phyloP scores from a whole-genome alignment of 306 rosid genomes.

The Quercus variabilis region DNA sequence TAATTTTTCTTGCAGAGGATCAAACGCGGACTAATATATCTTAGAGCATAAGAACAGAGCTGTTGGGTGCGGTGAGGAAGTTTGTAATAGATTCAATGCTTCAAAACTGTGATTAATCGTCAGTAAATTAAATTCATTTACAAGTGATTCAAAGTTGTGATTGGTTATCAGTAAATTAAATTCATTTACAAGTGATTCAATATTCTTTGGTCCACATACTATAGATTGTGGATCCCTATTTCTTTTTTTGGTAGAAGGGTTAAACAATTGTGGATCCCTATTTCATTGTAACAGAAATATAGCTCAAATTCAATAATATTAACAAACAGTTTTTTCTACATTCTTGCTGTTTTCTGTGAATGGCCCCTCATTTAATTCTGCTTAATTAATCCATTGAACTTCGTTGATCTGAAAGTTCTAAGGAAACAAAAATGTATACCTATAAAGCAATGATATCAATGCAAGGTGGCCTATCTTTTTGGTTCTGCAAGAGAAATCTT shows the following conservation, averaged over 20 bases:
- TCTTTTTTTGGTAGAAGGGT: too few relatives aligned
- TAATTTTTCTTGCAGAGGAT: conserved; percentile 56
- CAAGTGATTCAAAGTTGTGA: conserved; percentile 24
- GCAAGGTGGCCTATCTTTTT: too few relatives aligned
- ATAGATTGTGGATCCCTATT: conserved; percentile 23
- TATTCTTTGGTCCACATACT: conserved; percentile 55
- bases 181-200: conserved; percentile 29
- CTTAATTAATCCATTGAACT: not conserved
- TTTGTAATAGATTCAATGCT: conserved; percentile 5
- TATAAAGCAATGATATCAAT: not conserved
- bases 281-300: conserved; percentile 8
- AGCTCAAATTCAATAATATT: not conserved
- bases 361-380: not conserved
- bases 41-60: conserved; percentile 60
- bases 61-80: conserved; percentile 55
- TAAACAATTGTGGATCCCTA: conserved; percentile 29
- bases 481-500: too few relatives aligned
- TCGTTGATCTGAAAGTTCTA: not conserved
- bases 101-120: conserved; percentile 12
- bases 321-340: not conserved
- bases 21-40: conserved; percentile 63
- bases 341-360: not conserved
- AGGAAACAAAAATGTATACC: not conserved
- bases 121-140: conserved; percentile 30
- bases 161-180: conserved; percentile 25